Evolutionary conservation across 2,329 filamentous ascomycete genomes (phyloP).

Genomic region (Microascus cirrosus): DNA sequence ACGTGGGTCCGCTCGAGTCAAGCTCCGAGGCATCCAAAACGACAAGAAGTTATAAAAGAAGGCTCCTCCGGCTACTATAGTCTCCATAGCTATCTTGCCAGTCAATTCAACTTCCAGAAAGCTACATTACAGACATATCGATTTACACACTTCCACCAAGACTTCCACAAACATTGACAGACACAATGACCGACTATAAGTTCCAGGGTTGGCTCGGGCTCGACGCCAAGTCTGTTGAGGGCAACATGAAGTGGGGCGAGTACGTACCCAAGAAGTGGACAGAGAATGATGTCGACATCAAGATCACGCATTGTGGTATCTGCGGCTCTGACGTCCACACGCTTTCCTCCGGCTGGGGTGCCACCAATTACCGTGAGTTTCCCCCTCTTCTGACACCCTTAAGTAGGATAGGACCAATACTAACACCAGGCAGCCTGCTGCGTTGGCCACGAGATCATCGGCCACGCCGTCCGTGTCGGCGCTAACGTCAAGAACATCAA

Average conservation of each 20-base stretch:
- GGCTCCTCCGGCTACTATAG: too few relatives aligned
- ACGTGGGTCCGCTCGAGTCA: too few relatives aligned
- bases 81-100: too few relatives aligned
- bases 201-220: constrained; percentile 42
- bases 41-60: too few relatives aligned
- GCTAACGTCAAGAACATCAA: constrained; percentile 35
- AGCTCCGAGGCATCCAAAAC: too few relatives aligned
- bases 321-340: constrained; percentile 53
- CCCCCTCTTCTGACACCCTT: neutral
- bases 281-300: constrained; percentile 54
- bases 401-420: neutral
- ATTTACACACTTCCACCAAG: neutral
- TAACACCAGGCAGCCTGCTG: constrained; percentile 26
- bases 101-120: neutral
- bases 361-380: constrained; percentile 26
- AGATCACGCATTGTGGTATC: constrained; percentile 54
- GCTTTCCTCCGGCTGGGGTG: constrained; percentile 41
- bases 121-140: neutral
- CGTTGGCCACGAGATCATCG: constrained; percentile 57
- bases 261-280: constrained; percentile 56
- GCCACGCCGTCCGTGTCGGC: constrained; percentile 43
- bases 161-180: neutral
- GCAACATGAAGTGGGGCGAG: constrained; percentile 42
- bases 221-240: constrained; percentile 25
- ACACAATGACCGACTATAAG: constrained; percentile 25